These are phyloP conservation scores for Aspergillus novofumigatus DNA, from an alignment of 2,329 filamentous ascomycete species.

Conservation along the genomic window DNA sequence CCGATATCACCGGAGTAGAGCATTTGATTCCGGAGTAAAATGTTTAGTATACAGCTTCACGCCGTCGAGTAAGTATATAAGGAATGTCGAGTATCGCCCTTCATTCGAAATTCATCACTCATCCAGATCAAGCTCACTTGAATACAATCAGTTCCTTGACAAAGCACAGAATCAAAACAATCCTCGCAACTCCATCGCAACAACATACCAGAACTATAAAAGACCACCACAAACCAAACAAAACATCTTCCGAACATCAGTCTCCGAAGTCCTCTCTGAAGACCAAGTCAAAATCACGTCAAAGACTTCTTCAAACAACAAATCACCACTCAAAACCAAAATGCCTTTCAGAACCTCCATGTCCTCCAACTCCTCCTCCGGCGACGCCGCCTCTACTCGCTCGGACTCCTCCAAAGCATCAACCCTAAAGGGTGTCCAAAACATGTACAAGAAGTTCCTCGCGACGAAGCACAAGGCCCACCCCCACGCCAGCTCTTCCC, in stretches of 20 bases:
- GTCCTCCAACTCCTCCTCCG: constrained; percentile 10
- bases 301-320: neutral
- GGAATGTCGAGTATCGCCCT: neutral
- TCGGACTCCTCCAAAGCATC: constrained; percentile 22
- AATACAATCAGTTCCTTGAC: neutral
- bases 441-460: constrained; percentile 17
- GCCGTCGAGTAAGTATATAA: neutral
- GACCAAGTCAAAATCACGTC: constrained; percentile 1
- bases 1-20: neutral
- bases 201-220: neutral
- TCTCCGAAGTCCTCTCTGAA: neutral
- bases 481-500: neutral
- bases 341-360: constrained; percentile 5
- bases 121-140: neutral
- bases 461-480: constrained; percentile 12
- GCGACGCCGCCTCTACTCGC: constrained; percentile 18
- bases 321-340: neutral
- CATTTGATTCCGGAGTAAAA: neutral
- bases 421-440: constrained; percentile 19
- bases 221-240: neutral
- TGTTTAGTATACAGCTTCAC: neutral
- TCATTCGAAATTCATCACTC: neutral
- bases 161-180: neutral
- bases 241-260: neutral
- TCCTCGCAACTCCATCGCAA: neutral